A percentile compares a stretch with the other conserved stretches of the same genome.
Evolutionary conservation across 1,284 basidiomycete species (phyloP).

Genomic region (Phlebopus sp.): DNA sequence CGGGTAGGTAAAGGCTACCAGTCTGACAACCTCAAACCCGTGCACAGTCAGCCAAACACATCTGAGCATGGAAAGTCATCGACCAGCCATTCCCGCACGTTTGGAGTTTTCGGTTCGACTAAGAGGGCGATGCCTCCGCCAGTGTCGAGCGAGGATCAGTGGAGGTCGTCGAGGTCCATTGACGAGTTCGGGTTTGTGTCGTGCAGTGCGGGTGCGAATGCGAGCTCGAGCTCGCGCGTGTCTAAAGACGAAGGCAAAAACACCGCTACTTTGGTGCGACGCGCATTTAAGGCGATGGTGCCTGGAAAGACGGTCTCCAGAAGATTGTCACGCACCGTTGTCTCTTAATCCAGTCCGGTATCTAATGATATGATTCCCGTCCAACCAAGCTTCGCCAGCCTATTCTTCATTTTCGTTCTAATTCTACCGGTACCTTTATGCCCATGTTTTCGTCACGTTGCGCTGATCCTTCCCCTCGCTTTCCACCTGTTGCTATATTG

Average conservation of each 20-base stretch:
- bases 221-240: slow-evolving; percentile 23
- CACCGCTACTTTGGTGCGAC: slow-evolving; percentile 54
- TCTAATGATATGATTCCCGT: neutral
- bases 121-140: slow-evolving; percentile 62
- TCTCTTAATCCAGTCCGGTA: slow-evolving; percentile 16
- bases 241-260: slow-evolving; percentile 47
- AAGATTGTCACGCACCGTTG: slow-evolving; percentile 40
- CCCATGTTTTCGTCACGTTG: slow-evolving; percentile 14
- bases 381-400: neutral
- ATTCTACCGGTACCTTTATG: slow-evolving; percentile 15
- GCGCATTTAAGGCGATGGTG: slow-evolving; percentile 66
- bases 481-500: slow-evolving; percentile 27
- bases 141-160: slow-evolving; percentile 59
- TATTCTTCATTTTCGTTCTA: slow-evolving; percentile 12
- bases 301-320: slow-evolving; percentile 50
- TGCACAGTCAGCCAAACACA: slow-evolving; percentile 15
- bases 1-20: slow-evolving; percentile 74
- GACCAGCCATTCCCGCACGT: slow-evolving; percentile 36
- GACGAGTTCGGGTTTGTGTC: slow-evolving; percentile 56
- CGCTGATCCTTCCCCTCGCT: slow-evolving; percentile 8
- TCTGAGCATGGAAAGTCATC: slow-evolving; percentile 24
- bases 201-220: slow-evolving; percentile 24
- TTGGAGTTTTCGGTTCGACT: slow-evolving; percentile 50
- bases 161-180: slow-evolving; percentile 39
- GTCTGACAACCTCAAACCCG: slow-evolving; percentile 52